Evolutionary conservation across 2,329 filamentous ascomycete species (phyloP), one percentile per base, ranked within the genome.

Genomic region (Diaporthe sp.): DNA sequence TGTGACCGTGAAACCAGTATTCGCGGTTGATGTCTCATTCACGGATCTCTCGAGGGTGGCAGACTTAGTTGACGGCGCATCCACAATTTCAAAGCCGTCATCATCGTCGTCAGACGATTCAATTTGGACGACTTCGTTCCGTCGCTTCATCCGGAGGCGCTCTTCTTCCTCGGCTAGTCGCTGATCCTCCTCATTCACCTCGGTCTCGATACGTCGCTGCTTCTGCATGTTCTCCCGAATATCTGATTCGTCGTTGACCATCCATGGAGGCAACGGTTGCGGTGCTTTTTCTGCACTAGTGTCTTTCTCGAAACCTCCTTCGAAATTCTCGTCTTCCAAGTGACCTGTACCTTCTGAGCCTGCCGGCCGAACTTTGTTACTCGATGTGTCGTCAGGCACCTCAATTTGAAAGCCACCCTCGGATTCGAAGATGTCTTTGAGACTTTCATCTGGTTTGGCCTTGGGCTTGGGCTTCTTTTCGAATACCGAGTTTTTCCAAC

Each of bases 221-320:
- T 90, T 89, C 79, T 89, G 90, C 76, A 92, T 84, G 37, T 89
- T 88, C 68, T 92, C 89, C 76, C 93, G 88, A 44, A 96, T 91
- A 75, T 95, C 94, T 2, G 88, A 88, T 8, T 91, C 85, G 76
- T 92, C 84, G 77, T 92, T 90, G 3, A 86, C 85, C 80, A 97
- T 89, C 94, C 94, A 97, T 0, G 94, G 94, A 1, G 94, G 94
- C 10, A 96, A 81, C 0, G 93, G 92, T n/a, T 86, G 87, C 1
- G 89, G 86, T 4, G 82, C 83, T 82, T 88, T 82, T 77, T 87
- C 81, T 79, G 82, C 80, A 13, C 83, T 81, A 4, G 79, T 75
- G 31, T 88, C 87, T 78, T 87, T 90, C 73, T 93, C 89, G 79
- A 95, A 95, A 0, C 93, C 94, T 31, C 93, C 93, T 51, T 90